Percentiles rank a stretch among this genome's conserved stretches.
phyloP scores from a whole-genome alignment of 257 asterid genomes.

The Nicotiana sylvestris region DNA sequence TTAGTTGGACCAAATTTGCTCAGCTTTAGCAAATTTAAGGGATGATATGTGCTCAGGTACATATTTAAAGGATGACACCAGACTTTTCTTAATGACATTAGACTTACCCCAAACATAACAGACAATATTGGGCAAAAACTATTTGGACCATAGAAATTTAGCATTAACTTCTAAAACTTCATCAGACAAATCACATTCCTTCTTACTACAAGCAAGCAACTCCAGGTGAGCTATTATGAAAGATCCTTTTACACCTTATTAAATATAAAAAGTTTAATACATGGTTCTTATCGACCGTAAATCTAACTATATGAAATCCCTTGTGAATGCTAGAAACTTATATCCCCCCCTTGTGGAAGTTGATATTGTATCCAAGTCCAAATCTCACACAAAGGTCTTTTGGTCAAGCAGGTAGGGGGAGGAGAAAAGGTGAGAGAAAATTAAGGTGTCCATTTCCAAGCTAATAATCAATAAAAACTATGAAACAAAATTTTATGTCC shows the following conservation, averaged over 20 bases:
- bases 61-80: not conserved
- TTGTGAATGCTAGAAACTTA: not conserved
- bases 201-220: not conserved
- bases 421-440: not conserved
- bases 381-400: not conserved
- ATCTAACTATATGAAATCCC: not conserved
- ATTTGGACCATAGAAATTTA: not conserved
- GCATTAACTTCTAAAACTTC: not conserved
- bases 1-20: not conserved
- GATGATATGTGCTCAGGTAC: not conserved
- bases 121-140: not conserved
- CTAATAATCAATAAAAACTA: not conserved
- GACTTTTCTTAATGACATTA: not conserved
- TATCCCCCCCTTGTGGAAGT: not conserved
- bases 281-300: not conserved
- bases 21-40: not conserved
- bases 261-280: not conserved
- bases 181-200: not conserved
- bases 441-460: conserved; percentile 3
- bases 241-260: not conserved
- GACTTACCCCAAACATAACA: not conserved
- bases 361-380: not conserved
- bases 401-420: not conserved
- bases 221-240: not conserved
- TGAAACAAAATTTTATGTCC: not conserved